Conservation (phyloP, 1,284 basidiomycete genomes). For the Sporisorium sorghi region DNA sequence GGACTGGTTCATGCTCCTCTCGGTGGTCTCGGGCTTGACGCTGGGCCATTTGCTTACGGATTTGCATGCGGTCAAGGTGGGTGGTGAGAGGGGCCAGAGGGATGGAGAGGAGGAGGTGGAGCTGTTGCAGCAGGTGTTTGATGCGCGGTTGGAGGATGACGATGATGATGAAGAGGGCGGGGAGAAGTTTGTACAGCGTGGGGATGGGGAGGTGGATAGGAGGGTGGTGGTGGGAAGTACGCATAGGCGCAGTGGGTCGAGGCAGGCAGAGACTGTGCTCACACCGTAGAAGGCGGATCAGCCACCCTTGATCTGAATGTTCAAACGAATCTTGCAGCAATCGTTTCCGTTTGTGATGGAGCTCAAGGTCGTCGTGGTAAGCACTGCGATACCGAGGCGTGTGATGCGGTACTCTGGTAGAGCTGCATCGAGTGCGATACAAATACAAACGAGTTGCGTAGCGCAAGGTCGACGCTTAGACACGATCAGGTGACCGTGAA, state of each 20-base stretch:
- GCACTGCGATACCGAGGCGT: neutral
- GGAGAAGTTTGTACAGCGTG: neutral
- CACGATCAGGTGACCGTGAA: slow-evolving; percentile 51
- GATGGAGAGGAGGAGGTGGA: neutral
- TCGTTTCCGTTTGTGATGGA: neutral
- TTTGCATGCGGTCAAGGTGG: neutral
- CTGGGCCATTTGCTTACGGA: slow-evolving; percentile 21
- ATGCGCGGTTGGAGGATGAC: neutral
- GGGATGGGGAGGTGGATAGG: neutral
- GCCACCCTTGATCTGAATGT: neutral
- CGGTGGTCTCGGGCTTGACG: slow-evolving; percentile 16
- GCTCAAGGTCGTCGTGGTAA: neutral
- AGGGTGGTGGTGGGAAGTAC: neutral
- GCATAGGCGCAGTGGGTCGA: neutral
- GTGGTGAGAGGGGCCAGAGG: neutral
- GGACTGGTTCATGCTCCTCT: slow-evolving; percentile 43
- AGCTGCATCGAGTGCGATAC: neutral
- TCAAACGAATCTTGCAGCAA: neutral
- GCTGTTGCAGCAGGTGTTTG: slow-evolving; percentile 4
- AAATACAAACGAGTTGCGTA: slow-evolving; percentile 11
- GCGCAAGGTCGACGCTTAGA: neutral
- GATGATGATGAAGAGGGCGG: slow-evolving; percentile 4
- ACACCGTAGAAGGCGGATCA: neutral
- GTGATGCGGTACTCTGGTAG: neutral
- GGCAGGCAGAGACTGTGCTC: neutral